Conservation (phyloP, 1,284 basidiomycete species). For the Hymenochaete sp. region DNA sequence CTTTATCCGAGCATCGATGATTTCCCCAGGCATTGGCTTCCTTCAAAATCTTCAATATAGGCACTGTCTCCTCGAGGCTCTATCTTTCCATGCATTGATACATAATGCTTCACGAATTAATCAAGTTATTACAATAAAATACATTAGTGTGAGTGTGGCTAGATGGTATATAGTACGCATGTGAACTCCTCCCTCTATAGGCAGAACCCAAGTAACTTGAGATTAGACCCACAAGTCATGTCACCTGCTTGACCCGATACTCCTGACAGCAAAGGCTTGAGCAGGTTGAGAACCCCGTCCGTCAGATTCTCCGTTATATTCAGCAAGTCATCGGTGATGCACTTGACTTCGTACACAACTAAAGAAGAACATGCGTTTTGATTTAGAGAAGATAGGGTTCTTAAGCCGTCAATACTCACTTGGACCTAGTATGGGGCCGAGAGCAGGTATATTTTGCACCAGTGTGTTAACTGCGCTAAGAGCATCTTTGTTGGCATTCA, state of each 20-base stretch:
- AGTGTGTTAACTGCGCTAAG: constrained; percentile 28
- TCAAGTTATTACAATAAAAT: constrained; percentile 1
- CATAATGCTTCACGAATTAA: background rate
- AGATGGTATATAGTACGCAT: constrained; percentile 6
- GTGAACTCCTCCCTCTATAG: background rate
- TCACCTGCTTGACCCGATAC: constrained; percentile 22
- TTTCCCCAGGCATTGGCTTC: constrained; percentile 14
- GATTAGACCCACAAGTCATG: background rate
- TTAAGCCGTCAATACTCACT: constrained; percentile 34
- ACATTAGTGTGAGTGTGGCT: constrained; percentile 8
- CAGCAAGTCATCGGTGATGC: constrained; percentile 36
- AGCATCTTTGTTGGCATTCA: constrained; percentile 41
- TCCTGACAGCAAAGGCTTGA: constrained; percentile 28
- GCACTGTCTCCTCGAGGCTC: background rate
- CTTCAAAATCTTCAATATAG: no score
- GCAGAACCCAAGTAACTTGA: constrained; percentile 10
- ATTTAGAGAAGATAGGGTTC: constrained; percentile 11
- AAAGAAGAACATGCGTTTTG: constrained; percentile 1
- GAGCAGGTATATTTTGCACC: constrained; percentile 32
- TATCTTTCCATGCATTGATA: background rate
- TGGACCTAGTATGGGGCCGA: constrained; percentile 45
- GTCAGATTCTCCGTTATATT: constrained; percentile 40
- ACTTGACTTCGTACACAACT: constrained; percentile 45
- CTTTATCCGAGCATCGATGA: constrained; percentile 6
- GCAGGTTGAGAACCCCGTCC: constrained; percentile 38